phyloP scores from a whole-genome alignment of 1,139 yeast genomes.

The Lodderomyces theae region DNA sequence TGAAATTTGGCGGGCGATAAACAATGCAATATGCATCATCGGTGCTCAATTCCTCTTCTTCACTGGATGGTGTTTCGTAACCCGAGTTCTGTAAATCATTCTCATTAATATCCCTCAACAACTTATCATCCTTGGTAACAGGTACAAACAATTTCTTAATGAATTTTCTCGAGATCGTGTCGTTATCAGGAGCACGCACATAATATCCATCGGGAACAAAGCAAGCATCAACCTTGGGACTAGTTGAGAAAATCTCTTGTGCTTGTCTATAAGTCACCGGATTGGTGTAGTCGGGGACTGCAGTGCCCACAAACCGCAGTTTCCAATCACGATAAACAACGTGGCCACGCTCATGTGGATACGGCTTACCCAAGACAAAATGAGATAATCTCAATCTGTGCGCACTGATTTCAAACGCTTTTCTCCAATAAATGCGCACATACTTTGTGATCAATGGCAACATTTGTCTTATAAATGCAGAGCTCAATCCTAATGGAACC shows the following conservation, averaged over 20 bases:
- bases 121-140: constrained; percentile 76
- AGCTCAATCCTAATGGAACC: constrained; percentile 8
- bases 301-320: constrained; percentile 36
- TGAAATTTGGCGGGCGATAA: constrained; percentile 81
- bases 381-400: constrained; percentile 69
- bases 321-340: constrained; percentile 54
- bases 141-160: constrained; percentile 70
- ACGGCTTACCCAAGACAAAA: constrained; percentile 67
- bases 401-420: constrained; percentile 57
- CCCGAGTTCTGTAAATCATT: constrained; percentile 13
- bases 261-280: constrained; percentile 59
- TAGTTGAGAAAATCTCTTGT: constrained; percentile 35
- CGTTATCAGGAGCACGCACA: constrained; percentile 84
- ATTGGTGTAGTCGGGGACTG: constrained; percentile 54
- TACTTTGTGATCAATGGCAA: constrained; percentile 28
- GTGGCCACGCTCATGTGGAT: constrained; percentile 73
- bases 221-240: constrained; percentile 41
- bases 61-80: constrained; percentile 21
- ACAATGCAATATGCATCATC: constrained; percentile 71
- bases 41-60: constrained; percentile 37
- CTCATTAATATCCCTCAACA: constrained; percentile 19
- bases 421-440: constrained; percentile 57
- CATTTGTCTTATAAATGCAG: constrained; percentile 5
- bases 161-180: constrained; percentile 64
- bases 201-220: constrained; percentile 78